Percentiles rank a stretch among this genome's conserved stretches.
These are phyloP conservation scores for Penicillium crystallinum DNA, from an alignment of 495 filamentous ascomycete genomes.

Conservation along the genomic window DNA sequence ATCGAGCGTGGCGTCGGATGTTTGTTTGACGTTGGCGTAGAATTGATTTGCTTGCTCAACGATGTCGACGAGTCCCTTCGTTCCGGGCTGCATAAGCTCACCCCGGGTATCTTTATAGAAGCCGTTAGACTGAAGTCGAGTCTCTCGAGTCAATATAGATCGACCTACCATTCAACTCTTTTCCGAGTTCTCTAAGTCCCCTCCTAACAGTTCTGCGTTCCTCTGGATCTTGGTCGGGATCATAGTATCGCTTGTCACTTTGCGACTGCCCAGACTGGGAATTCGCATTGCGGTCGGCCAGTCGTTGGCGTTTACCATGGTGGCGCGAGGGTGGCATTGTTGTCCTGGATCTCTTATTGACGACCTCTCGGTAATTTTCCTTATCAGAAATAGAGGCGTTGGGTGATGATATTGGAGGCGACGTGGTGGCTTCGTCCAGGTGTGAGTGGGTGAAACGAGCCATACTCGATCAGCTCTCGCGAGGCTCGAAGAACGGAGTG, in stretches of 20 bases:
- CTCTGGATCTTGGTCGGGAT: conserved; percentile 83
- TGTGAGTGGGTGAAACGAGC: conserved; percentile 21
- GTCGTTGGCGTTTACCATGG: conserved; percentile 39
- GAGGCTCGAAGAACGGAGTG: conserved; percentile 3
- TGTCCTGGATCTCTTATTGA: conserved; percentile 20
- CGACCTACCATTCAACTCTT: conserved; percentile 56
- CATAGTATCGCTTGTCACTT: conserved; percentile 55
- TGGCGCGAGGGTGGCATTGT: conserved; percentile 27
- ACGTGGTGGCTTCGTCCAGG: conserved; percentile 16
- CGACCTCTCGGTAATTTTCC: conserved; percentile 43
- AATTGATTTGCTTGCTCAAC: conserved; percentile 59
- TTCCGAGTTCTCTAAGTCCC: conserved; percentile 59
- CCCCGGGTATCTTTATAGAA: conserved; percentile 53
- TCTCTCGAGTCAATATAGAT: neutral
- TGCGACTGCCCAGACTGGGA: conserved; percentile 30
- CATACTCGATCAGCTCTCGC: conserved; percentile 24
- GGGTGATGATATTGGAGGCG: conserved; percentile 34
- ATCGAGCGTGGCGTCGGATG: conserved; percentile 88
- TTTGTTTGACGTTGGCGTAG: conserved; percentile 73
- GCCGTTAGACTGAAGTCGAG: neutral
- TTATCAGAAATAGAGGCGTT: conserved; percentile 50
- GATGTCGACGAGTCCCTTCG: conserved; percentile 56
- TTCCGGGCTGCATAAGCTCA: conserved; percentile 58
- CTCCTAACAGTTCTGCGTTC: conserved; percentile 67
- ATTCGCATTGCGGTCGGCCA: conserved; percentile 32